A percentile compares a stretch with the other conserved stretches of the same genome.
Evolutionary conservation across 208 protist genomes (phyloP).

Genomic region (Leptomonas pyrrhocoris): DNA sequence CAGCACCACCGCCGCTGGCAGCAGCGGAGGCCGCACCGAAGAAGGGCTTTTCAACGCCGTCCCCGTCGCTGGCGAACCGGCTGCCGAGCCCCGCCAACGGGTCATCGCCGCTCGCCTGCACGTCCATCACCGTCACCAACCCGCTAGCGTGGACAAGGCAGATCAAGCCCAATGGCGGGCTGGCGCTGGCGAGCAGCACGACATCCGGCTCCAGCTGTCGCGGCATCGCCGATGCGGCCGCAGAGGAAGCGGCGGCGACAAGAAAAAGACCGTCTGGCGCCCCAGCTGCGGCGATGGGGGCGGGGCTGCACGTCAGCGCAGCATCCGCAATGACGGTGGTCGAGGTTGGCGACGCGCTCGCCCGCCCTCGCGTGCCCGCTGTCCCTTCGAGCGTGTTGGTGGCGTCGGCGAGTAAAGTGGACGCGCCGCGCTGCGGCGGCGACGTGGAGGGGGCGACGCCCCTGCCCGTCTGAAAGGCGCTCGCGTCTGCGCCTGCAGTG

Average conservation of each 20-base stretch:
- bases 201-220: constrained; percentile 66
- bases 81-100: constrained; percentile 1
- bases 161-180: constrained; percentile 51
- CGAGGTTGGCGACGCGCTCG: too few relatives aligned
- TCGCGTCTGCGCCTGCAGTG: too few relatives aligned
- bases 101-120: constrained; percentile 26
- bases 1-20: background rate
- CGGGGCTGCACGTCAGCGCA: too few relatives aligned
- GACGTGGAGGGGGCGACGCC: background rate
- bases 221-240: background rate
- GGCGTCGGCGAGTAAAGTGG: constrained; percentile 8
- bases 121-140: constrained; percentile 61
- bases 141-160: constrained; percentile 82
- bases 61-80: background rate
- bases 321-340: too few relatives aligned
- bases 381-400: background rate
- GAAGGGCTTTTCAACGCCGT: background rate
- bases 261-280: too few relatives aligned
- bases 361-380: background rate
- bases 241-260: too few relatives aligned
- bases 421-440: background rate
- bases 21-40: background rate
- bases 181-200: constrained; percentile 70
- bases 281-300: too few relatives aligned
- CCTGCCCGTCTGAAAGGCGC: background rate